Evolutionary conservation across 2,329 filamentous ascomycete species (phyloP).

Genomic region (Fusarium bulbicola): DNA sequence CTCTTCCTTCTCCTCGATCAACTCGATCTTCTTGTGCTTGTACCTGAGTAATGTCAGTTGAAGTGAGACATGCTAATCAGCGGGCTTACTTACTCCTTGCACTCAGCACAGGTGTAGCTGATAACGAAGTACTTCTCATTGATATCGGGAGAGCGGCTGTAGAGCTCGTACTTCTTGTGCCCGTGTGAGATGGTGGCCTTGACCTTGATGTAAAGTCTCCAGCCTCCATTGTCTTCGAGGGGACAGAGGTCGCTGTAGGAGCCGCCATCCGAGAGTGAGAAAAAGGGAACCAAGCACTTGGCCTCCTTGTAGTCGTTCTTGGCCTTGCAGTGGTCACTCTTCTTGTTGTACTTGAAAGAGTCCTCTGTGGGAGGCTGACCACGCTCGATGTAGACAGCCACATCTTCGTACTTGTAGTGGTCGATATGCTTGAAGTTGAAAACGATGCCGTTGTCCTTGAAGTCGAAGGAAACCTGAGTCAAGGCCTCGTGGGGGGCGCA

Average conservation of each 20-base stretch:
- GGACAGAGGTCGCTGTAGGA: slow-evolving; percentile 40
- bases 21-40: slow-evolving; percentile 21
- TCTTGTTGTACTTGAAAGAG: slow-evolving; percentile 37
- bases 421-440: slow-evolving; percentile 38
- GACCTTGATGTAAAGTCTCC: slow-evolving; percentile 43
- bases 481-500: slow-evolving; percentile 37
- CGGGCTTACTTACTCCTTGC: slow-evolving; percentile 27
- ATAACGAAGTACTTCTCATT: slow-evolving; percentile 40
- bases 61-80: not conserved
- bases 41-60: slow-evolving; percentile 4
- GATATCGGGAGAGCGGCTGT: slow-evolving; percentile 36
- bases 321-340: slow-evolving; percentile 36
- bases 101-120: slow-evolving; percentile 42
- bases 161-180: slow-evolving; percentile 36
- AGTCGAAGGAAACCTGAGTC: slow-evolving; percentile 39
- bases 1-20: slow-evolving; percentile 8
- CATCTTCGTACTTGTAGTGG: slow-evolving; percentile 44
- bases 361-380: slow-evolving; percentile 30
- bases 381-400: slow-evolving; percentile 34
- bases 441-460: slow-evolving; percentile 39
- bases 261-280: slow-evolving; percentile 37
- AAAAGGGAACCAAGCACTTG: slow-evolving; percentile 40
- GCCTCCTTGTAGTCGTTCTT: slow-evolving; percentile 35
- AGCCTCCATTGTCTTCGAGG: slow-evolving; percentile 38
- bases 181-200: slow-evolving; percentile 37